phyloP scores from a whole-genome alignment of 305 asterid species.

The Fraxinus ornus region DNA sequence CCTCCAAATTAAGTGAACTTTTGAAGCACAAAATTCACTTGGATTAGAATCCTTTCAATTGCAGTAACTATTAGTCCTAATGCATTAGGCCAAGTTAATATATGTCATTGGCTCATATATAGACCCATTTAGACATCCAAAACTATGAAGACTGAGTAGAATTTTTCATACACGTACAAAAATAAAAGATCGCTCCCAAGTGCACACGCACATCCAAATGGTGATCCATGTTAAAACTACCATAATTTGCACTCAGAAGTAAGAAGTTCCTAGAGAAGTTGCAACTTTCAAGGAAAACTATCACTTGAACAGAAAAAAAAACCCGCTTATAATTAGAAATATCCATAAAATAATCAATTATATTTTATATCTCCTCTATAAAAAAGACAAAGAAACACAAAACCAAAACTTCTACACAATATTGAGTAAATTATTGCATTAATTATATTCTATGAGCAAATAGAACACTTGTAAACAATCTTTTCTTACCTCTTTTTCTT shows the following conservation, averaged over 20 bases:
- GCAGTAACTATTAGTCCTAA: background rate
- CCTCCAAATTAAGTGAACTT: background rate
- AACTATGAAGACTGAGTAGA: background rate
- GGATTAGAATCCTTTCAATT: background rate
- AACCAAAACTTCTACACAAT: slow-evolving; percentile 20
- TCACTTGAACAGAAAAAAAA: background rate
- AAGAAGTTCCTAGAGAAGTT: background rate
- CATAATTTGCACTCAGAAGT: background rate
- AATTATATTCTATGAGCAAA: slow-evolving; percentile 1
- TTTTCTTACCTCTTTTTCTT: slow-evolving; percentile 22
- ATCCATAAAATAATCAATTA: slow-evolving; percentile 30
- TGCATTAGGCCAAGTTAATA: background rate
- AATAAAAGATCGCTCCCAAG: background rate
- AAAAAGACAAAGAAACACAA: slow-evolving; percentile 23
- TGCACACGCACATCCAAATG: background rate
- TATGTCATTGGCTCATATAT: background rate
- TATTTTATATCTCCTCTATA: slow-evolving; percentile 21
- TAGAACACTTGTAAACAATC: background rate
- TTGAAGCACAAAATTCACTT: background rate
- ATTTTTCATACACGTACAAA: background rate
- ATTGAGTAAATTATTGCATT: background rate
- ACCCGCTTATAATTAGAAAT: background rate
- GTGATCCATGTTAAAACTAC: background rate
- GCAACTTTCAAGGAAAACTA: slow-evolving; percentile 18
- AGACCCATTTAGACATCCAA: background rate